Evolutionary conservation across 768 basidiomycete species (phyloP).

Genomic region (Suillus spraguei): DNA sequence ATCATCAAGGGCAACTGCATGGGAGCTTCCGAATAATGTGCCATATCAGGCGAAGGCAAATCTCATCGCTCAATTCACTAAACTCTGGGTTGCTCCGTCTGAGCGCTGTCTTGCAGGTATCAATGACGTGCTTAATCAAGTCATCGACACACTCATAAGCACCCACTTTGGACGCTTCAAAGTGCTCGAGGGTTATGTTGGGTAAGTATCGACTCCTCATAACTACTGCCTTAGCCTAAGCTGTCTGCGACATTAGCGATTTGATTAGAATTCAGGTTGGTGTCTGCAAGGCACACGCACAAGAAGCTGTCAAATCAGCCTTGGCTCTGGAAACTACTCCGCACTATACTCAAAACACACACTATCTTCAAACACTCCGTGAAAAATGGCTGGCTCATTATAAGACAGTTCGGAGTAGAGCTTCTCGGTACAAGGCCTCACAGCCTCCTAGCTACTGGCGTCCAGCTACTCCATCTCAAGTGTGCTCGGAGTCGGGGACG

Average conservation of each 20-base stretch:
- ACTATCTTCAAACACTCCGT: slow-evolving; percentile 16
- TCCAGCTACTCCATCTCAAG: no score
- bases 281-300: slow-evolving; percentile 25
- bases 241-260: slow-evolving; percentile 22
- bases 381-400: slow-evolving; percentile 20
- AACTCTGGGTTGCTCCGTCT: slow-evolving; percentile 33
- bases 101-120: slow-evolving; percentile 37
- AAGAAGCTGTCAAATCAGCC: slow-evolving; percentile 33
- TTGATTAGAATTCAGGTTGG: slow-evolving; percentile 32
- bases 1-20: slow-evolving; percentile 31
- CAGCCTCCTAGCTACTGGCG: no score
- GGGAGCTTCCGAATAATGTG: slow-evolving; percentile 39
- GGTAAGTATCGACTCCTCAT: slow-evolving; percentile 31
- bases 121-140: slow-evolving; percentile 32
- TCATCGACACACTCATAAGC: slow-evolving; percentile 31
- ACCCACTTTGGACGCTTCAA: slow-evolving; percentile 45
- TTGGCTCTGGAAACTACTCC: slow-evolving; percentile 42
- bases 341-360: slow-evolving; percentile 35
- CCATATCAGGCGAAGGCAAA: slow-evolving; percentile 35
- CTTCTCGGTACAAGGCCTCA: background rate
- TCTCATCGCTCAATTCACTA: slow-evolving; percentile 33
- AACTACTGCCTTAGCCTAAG: slow-evolving; percentile 8
- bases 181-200: slow-evolving; percentile 35
- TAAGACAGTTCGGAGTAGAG: slow-evolving; percentile 14
- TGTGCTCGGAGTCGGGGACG: no score